Conservation (phyloP, 768 basidiomycete genomes). For the Austroboletus festivus region DNA sequence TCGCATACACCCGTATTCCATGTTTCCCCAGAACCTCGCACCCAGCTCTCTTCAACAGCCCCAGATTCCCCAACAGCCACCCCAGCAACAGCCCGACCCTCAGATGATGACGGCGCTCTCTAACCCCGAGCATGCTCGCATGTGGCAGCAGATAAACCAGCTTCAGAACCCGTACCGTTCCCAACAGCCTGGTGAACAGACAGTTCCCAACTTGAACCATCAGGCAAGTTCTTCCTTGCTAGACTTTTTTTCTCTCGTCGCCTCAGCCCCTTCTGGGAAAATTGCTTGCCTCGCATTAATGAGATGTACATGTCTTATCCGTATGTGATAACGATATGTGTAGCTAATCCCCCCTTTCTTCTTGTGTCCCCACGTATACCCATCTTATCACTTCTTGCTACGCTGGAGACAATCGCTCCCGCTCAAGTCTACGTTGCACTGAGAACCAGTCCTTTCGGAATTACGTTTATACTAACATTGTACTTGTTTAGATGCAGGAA, state of each 20-base stretch:
- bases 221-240: constrained; percentile 43
- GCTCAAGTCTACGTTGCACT: constrained; percentile 5
- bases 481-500: constrained; percentile 41
- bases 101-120: constrained; percentile 39
- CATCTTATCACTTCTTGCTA: constrained; percentile 13
- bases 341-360: constrained; percentile 20
- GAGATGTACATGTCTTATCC: constrained; percentile 12
- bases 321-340: constrained; percentile 11
- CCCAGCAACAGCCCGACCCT: constrained; percentile 40
- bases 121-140: constrained; percentile 49
- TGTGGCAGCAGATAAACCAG: constrained; percentile 59
- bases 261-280: constrained; percentile 15
- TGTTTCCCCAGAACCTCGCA: constrained; percentile 50
- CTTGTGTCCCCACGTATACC: constrained; percentile 5
- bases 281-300: constrained; percentile 9
- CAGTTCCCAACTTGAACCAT: constrained; percentile 37
- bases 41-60: constrained; percentile 40
- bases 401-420: constrained; percentile 1
- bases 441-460: constrained; percentile 6
- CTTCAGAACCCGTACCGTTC: constrained; percentile 42
- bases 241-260: constrained; percentile 16
- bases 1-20: constrained; percentile 52
- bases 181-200: constrained; percentile 41
- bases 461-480: constrained; percentile 25
- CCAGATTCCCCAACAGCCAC: constrained; percentile 43